Conservation (phyloP, 371 early-diverging fungal genomes). For the Mucor indicus region DNA sequence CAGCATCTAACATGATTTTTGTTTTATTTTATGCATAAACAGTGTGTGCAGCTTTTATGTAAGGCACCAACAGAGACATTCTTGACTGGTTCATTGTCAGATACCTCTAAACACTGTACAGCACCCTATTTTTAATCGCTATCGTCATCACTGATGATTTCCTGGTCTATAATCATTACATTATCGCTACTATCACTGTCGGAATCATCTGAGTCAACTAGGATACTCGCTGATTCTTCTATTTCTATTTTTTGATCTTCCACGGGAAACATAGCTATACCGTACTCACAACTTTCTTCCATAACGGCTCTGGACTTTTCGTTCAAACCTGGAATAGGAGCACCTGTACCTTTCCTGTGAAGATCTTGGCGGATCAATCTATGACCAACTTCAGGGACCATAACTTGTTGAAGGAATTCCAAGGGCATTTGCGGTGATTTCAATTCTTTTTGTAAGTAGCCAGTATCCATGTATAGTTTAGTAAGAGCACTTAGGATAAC, state of each 20-base stretch:
- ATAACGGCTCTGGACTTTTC: constrained; percentile 14
- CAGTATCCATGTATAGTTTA: constrained; percentile 22
- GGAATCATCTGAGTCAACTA: too few relatives aligned
- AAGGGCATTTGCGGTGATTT: constrained; percentile 43
- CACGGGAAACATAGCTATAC: constrained; percentile 15
- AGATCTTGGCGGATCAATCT: constrained; percentile 48
- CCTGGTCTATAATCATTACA: too few relatives aligned
- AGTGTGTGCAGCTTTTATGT: too few relatives aligned
- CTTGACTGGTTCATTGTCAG: too few relatives aligned
- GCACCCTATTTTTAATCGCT: too few relatives aligned
- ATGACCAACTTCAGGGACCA: constrained; percentile 52
- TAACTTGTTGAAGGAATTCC: constrained; percentile 57
- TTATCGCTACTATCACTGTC: too few relatives aligned
- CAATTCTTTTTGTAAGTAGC: constrained; percentile 23
- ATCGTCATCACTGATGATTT: too few relatives aligned
- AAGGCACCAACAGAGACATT: too few relatives aligned
- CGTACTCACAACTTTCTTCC: constrained; percentile 24
- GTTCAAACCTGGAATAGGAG: not conserved
- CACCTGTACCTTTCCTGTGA: not conserved
- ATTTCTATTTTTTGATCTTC: constrained; percentile 6
- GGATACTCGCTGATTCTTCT: too few relatives aligned
- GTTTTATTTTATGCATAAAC: too few relatives aligned
- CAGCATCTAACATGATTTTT: too few relatives aligned
- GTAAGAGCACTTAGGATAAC: constrained; percentile 34
- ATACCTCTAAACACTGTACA: too few relatives aligned